phyloP scores from a whole-genome alignment of 2,329 filamentous ascomycete species.

The Alternaria hordeiaustralica region DNA sequence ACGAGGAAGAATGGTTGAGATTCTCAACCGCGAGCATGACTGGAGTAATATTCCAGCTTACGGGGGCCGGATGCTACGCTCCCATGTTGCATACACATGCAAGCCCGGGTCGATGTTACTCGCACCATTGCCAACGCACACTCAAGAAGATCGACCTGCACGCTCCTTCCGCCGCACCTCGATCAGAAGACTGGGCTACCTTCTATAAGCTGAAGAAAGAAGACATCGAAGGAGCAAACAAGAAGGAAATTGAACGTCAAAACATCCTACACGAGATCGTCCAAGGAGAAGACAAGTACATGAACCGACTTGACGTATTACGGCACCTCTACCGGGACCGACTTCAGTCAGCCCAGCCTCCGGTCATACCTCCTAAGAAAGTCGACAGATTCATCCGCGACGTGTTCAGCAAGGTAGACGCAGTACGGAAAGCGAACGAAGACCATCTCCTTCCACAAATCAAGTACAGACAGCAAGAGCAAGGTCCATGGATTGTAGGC shows the following conservation, averaged over 20 bases:
- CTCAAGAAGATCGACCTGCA: slow-evolving; percentile 92
- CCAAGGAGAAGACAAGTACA: slow-evolving; percentile 88
- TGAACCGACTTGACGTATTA: slow-evolving; percentile 86
- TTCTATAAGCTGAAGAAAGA: slow-evolving; percentile 87
- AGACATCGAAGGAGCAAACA: slow-evolving; percentile 71
- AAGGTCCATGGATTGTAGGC: slow-evolving; percentile 90
- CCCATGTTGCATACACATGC: slow-evolving; percentile 76
- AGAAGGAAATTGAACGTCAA: slow-evolving; percentile 90
- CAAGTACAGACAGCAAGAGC: slow-evolving; percentile 95
- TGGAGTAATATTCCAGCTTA: slow-evolving; percentile 92
- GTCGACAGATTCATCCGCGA: slow-evolving; percentile 79
- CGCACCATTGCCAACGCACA: slow-evolving; percentile 90
- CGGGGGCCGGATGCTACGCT: slow-evolving; percentile 89
- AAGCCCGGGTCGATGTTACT: slow-evolving; percentile 82
- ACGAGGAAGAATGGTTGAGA: slow-evolving; percentile 97
- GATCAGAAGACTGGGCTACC: slow-evolving; percentile 83
- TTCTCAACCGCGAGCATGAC: slow-evolving; percentile 81
- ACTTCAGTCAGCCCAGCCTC: slow-evolving; percentile 73
- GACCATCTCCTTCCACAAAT: slow-evolving; percentile 90
- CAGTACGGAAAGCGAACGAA: slow-evolving; percentile 88
- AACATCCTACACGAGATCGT: slow-evolving; percentile 96
- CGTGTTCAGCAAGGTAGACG: slow-evolving; percentile 91
- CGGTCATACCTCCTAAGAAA: slow-evolving; percentile 80
- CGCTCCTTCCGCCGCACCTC: slow-evolving; percentile 68
- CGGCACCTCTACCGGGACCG: slow-evolving; percentile 85